These are phyloP conservation scores for Thalia dealbata DNA, from an alignment of 176 grass and related monocot genomes.

Conservation along the genomic window DNA sequence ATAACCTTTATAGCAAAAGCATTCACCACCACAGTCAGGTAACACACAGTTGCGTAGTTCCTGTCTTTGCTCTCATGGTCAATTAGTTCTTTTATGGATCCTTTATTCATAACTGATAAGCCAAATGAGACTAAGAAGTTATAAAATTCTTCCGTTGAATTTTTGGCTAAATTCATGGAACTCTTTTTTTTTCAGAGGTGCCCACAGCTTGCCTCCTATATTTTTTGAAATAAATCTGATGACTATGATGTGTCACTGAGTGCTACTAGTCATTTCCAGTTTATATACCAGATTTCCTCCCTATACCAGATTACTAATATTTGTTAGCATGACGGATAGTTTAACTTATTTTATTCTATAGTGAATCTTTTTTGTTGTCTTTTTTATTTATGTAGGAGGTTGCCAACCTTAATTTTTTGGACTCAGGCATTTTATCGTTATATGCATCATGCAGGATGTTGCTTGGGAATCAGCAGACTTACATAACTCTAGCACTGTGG, in stretches of 20 bases:
- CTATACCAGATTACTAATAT: background rate
- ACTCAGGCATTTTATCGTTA: background rate
- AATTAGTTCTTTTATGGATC: background rate
- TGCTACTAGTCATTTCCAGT: too few species aligned
- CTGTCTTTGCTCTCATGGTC: background rate
- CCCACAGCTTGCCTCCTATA: too few species aligned
- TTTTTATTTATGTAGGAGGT: background rate
- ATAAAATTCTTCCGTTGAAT: too few species aligned
- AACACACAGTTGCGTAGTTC: background rate
- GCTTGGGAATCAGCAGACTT: constrained; percentile 10
- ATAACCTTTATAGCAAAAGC: constrained; percentile 18
- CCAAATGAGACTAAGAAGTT: too few species aligned
- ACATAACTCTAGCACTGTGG: background rate
- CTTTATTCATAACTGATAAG: background rate
- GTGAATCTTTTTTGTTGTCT: background rate
- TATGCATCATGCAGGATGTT: constrained; percentile 1
- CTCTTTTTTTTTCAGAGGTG: too few species aligned
- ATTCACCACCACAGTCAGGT: constrained; percentile 3
- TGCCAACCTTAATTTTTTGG: background rate
- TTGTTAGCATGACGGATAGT: background rate
- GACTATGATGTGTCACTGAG: too few species aligned
- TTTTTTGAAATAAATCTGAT: too few species aligned
- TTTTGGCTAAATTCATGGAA: too few species aligned
- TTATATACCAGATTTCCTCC: too few species aligned
- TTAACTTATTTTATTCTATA: background rate